phyloP scores from a whole-genome alignment of 1,139 yeast species.

The Candida glucosophila region DNA sequence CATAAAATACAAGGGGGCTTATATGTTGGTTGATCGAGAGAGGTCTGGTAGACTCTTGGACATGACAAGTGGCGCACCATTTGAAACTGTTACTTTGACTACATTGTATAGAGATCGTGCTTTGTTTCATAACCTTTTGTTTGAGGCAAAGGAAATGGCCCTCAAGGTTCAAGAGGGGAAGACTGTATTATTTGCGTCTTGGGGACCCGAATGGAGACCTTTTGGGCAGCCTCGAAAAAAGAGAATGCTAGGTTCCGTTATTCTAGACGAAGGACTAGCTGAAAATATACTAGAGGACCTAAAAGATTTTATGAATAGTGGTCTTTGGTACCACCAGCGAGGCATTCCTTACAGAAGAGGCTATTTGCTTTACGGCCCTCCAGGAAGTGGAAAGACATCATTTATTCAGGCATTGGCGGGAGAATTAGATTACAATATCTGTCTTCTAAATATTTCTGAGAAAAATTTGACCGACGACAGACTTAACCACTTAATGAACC shows the following conservation, averaged over 20 bases:
- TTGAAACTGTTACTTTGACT: slow-evolving; percentile 89
- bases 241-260: slow-evolving; percentile 76
- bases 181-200: slow-evolving; percentile 86
- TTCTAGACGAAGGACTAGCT: slow-evolving; percentile 68
- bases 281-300: slow-evolving; percentile 64
- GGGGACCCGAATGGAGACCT: slow-evolving; percentile 99
- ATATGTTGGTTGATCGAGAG: slow-evolving; percentile 81
- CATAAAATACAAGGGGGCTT: slow-evolving; percentile 78
- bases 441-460: slow-evolving; percentile 85
- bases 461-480: slow-evolving; percentile 90
- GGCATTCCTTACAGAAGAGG: slow-evolving; percentile 98
- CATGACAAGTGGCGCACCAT: slow-evolving; percentile 86
- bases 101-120: slow-evolving; percentile 77
- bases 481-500: slow-evolving; percentile 90
- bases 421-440: slow-evolving; percentile 88
- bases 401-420: slow-evolving; percentile 96
- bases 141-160: slow-evolving; percentile 81
- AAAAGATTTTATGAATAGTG: slow-evolving; percentile 66
- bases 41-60: slow-evolving; percentile 85
- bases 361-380: slow-evolving; percentile 90
- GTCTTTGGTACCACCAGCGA: slow-evolving; percentile 88
- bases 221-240: slow-evolving; percentile 94
- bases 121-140: slow-evolving; percentile 62
- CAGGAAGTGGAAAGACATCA: slow-evolving; percentile 95
- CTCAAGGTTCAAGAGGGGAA: slow-evolving; percentile 82